Conservation (phyloP, 345 rosid genomes). For the Rhodamnia rubescens region DNA sequence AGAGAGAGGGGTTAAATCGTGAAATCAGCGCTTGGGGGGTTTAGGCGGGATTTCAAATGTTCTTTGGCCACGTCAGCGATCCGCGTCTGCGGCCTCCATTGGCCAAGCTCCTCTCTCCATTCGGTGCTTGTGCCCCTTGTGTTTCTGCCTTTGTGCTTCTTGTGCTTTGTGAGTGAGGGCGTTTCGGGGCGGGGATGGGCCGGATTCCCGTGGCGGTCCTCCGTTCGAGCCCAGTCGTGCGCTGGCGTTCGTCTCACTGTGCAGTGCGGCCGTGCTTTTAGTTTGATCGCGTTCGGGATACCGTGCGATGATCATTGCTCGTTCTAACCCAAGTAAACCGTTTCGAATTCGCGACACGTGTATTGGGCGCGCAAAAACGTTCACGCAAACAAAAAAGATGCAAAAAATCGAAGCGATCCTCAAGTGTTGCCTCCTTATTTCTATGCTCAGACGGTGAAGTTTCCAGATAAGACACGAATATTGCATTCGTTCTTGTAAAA, state of each 20-base stretch:
- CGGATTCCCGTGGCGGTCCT: not conserved
- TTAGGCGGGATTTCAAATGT: conserved; percentile 68
- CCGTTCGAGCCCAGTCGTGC: not conserved
- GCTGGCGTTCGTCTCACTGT: not conserved
- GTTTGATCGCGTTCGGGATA: not conserved
- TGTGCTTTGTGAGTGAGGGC: not conserved
- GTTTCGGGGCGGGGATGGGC: not conserved
- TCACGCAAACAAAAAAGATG: not conserved
- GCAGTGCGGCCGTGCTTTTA: not conserved
- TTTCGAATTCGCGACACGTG: not conserved
- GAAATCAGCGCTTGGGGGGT: conserved; percentile 23
- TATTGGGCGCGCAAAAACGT: no score
- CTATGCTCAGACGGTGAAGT: fast-evolving
- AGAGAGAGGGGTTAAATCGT: conserved; percentile 45
- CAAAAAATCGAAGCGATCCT: not conserved
- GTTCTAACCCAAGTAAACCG: not conserved
- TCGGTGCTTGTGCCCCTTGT: not conserved
- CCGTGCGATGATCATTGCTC: not conserved
- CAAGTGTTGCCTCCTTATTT: fast-evolving
- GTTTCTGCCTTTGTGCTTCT: not conserved
- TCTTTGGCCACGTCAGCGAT: conserved; percentile 51
- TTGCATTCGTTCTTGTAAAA: not conserved
- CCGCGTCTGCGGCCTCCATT: conserved; percentile 18
- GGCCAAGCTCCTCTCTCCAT: not conserved
- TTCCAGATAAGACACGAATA: fast-evolving